Conservation (phyloP, 495 filamentous ascomycete genomes). For the Pyrenopolyporus hunteri region DNA sequence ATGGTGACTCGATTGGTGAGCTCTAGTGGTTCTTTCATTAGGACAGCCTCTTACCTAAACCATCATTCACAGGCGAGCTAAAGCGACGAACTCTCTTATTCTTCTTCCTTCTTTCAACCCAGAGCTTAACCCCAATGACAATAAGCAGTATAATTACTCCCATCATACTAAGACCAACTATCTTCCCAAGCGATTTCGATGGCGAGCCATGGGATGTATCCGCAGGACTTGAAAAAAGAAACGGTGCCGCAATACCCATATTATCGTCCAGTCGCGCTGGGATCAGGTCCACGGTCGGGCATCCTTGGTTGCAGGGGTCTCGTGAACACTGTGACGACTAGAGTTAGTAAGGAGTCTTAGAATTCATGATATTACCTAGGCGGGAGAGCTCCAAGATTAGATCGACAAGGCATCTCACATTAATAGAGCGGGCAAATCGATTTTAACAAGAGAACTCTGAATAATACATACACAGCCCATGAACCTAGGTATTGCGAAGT, state of each 20-base stretch:
- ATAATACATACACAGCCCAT: conserved; percentile 38
- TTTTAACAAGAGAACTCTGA: background rate
- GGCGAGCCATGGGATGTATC: background rate
- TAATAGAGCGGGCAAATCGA: background rate
- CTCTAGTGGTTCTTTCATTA: too few relatives aligned
- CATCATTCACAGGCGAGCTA: too few relatives aligned
- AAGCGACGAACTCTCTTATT: background rate
- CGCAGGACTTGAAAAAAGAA: too few relatives aligned
- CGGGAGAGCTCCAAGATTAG: background rate
- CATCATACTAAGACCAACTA: conserved; percentile 16
- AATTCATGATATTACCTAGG: too few relatives aligned
- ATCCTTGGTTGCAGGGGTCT: conserved; percentile 41
- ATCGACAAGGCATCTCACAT: background rate
- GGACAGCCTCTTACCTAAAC: background rate
- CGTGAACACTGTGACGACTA: conserved; percentile 18
- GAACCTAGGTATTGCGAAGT: conserved; percentile 34
- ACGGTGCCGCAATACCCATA: conserved; percentile 5
- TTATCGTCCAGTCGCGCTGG: conserved; percentile 24
- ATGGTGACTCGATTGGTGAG: too few relatives aligned
- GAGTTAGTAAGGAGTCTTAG: background rate
- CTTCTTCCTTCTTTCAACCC: conserved; percentile 1
- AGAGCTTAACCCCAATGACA: conserved; percentile 11
- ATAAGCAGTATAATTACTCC: conserved; percentile 17
- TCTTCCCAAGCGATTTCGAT: conserved; percentile 2
- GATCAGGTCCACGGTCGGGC: conserved; percentile 31